phyloP scores from a whole-genome alignment of 306 rosid genomes.

The apple (Malus domestica) region ASM211411v1 NC_041805.1:23327001-23327500 shows the following conservation, averaged over 20 bases:
- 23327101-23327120: neutral
- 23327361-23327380: conserved; percentile 76
- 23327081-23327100: neutral
- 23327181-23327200: conserved; percentile 4
- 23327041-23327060: conserved; percentile 30
- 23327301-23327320: conserved; percentile 93
- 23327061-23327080: neutral
- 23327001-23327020: neutral
- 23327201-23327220: neutral
- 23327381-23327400: neutral
- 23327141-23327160: conserved; percentile 6
- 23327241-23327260: conserved; percentile 9
- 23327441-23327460: neutral
- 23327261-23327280: conserved; percentile 57
- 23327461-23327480: neutral
- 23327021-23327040: conserved; percentile 26
- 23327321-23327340: conserved; percentile 64
- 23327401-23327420: neutral
- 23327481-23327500: neutral
- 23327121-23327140: neutral
- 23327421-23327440: neutral
- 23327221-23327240: conserved; percentile 17
- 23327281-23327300: conserved; percentile 75
- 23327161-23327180: conserved; percentile 3
- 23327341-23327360: conserved; percentile 84